Percentiles rank a stretch among this genome's conserved stretches.
These are phyloP conservation scores for Lactarius vividus DNA, from an alignment of 768 basidiomycete genomes.

Conservation along the genomic window DNA sequence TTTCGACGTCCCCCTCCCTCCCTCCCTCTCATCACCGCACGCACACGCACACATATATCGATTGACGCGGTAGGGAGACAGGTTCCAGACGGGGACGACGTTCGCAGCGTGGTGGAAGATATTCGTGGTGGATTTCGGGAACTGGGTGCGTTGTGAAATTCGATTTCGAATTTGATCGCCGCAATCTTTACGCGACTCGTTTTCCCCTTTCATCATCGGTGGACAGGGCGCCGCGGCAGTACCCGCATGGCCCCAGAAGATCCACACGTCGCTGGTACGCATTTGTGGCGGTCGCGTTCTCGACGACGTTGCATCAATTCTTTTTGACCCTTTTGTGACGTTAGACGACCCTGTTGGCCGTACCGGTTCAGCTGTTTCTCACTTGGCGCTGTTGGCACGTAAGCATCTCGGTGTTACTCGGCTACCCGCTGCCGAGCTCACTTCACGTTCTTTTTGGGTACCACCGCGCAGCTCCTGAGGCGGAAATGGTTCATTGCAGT, in stretches of 20 bases:
- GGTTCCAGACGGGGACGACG: conserved; percentile 29
- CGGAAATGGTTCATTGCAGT: conserved; percentile 10
- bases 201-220: background rate
- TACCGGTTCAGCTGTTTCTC: conserved; percentile 33
- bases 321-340: background rate
- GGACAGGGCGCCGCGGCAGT: conserved; percentile 1
- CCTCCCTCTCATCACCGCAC: too few species aligned
- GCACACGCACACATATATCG: background rate
- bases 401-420: background rate
- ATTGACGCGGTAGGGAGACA: background rate
- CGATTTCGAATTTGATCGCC: background rate
- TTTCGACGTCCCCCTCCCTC: background rate
- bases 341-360: conserved; percentile 30
- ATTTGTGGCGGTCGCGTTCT: too few species aligned
- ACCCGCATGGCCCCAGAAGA: conserved; percentile 15
- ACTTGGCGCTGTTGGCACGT: conserved; percentile 35
- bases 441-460: background rate
- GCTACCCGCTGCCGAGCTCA: background rate
- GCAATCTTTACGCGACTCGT: background rate
- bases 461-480: background rate
- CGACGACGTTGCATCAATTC: background rate
- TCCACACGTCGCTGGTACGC: conserved; percentile 14
- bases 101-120: conserved; percentile 30
- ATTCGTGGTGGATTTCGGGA: conserved; percentile 30
- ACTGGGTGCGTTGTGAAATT: conserved; percentile 28